These are phyloP conservation scores for Coniella vitis DNA, from an alignment of 2,329 filamentous ascomycete species.

Conservation along the genomic window DNA sequence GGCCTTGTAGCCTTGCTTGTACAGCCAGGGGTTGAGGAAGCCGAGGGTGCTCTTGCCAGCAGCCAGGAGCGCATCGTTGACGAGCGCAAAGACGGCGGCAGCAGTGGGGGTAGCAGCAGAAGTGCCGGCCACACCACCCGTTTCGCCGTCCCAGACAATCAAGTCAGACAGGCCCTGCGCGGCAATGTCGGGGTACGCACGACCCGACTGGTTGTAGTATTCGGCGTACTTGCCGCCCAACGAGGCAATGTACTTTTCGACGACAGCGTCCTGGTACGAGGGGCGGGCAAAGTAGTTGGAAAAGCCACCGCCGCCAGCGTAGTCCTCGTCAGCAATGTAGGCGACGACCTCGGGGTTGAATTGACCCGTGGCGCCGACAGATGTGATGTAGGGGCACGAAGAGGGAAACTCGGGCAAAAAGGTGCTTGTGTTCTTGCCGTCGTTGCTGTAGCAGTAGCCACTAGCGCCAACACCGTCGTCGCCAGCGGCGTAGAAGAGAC, in stretches of 20 bases:
- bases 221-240: conserved; percentile 36
- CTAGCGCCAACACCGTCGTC: conserved; percentile 39
- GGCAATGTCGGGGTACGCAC: conserved; percentile 45
- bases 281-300: conserved; percentile 42
- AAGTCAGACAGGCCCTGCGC: conserved; percentile 52
- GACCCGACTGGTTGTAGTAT: conserved; percentile 38
- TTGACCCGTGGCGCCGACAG: conserved; percentile 50
- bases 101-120: conserved; percentile 49
- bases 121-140: conserved; percentile 32
- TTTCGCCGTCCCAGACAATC: conserved; percentile 26
- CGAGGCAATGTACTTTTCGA: conserved; percentile 32
- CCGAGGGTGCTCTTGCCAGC: conserved; percentile 43
- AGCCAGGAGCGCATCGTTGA: conserved; percentile 47
- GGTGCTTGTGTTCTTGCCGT: conserved; percentile 24
- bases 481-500: conserved; percentile 58
- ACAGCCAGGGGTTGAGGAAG: conserved; percentile 46
- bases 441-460: conserved; percentile 21
- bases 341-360: conserved; percentile 22
- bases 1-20: conserved; percentile 35
- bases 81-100: conserved; percentile 45
- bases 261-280: conserved; percentile 36
- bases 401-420: conserved; percentile 37
- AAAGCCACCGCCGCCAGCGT: conserved; percentile 46
- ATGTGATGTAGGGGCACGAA: conserved; percentile 53
- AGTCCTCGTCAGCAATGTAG: conserved; percentile 28